Conservation (phyloP, 257 asterid species). For the Plantago major region DNA sequence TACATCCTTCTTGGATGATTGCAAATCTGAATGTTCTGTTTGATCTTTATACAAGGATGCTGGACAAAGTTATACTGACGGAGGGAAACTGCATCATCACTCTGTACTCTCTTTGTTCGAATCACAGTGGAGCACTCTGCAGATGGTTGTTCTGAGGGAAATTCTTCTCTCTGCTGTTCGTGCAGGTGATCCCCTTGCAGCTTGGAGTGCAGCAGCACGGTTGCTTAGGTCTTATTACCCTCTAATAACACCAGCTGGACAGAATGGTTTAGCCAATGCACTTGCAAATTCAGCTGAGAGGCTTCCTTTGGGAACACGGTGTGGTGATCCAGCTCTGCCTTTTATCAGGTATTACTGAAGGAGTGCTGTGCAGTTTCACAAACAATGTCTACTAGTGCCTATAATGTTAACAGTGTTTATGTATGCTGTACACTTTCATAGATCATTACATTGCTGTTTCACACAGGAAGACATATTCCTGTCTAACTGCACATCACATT, state of each 20-base stretch:
- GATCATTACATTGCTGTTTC: too few species aligned
- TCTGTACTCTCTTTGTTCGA: slow-evolving; percentile 79
- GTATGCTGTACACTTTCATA: too few species aligned
- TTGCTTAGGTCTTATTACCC: slow-evolving; percentile 96
- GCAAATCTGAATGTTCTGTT: slow-evolving; percentile 17
- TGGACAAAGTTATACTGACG: slow-evolving; percentile 57
- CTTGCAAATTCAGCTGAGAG: slow-evolving; percentile 84
- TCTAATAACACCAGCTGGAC: slow-evolving; percentile 94
- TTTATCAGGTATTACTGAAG: slow-evolving; percentile 65
- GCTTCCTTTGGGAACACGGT: slow-evolving; percentile 93
- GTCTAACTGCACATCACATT: too few species aligned
- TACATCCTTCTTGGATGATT: slow-evolving; percentile 9
- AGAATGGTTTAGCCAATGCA: slow-evolving; percentile 88
- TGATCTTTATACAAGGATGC: slow-evolving; percentile 40
- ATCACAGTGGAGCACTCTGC: slow-evolving; percentile 98
- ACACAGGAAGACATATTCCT: too few species aligned
- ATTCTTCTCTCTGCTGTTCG: slow-evolving; percentile 92
- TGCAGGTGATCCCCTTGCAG: slow-evolving; percentile 98
- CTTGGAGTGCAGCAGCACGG: slow-evolving; percentile 99
- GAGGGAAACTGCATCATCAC: slow-evolving; percentile 77
- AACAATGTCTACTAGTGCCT: too few species aligned
- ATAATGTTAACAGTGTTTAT: too few species aligned
- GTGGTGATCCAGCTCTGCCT: slow-evolving; percentile 96
- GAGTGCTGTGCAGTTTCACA: too few species aligned
- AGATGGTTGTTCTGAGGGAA: slow-evolving; percentile 97